phyloP scores from a whole-genome alignment of 306 rosid genomes.

The Benincasa hispida region DNA sequence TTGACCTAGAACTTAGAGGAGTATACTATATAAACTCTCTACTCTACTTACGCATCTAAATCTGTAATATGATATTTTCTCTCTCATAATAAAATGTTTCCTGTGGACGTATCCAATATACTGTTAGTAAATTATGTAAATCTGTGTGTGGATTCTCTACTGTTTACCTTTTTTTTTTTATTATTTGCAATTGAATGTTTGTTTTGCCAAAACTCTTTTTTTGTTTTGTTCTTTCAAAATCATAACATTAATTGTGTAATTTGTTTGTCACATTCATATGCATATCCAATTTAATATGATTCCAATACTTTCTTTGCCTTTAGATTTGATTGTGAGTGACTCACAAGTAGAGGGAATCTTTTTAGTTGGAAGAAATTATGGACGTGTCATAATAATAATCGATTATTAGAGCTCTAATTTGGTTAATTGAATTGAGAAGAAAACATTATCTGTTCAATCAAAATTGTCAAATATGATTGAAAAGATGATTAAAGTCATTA shows the following conservation, averaged over 20 bases:
- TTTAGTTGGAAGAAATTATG: background rate
- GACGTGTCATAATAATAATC: background rate
- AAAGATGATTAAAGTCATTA: background rate
- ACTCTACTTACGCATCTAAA: no score
- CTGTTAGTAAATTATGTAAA: no score
- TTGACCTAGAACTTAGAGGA: no score
- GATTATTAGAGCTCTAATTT: background rate
- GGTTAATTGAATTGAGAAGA: background rate
- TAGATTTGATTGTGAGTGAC: background rate
- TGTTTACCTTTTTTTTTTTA: no score
- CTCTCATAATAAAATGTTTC: no score
- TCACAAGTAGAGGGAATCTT: background rate
- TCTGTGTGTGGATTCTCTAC: no score
- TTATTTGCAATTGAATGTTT: background rate
- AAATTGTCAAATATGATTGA: background rate
- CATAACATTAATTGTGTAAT: background rate
- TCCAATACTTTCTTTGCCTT: slow-evolving; percentile 1
- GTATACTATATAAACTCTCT: no score
- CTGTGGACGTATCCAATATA: no score
- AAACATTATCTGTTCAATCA: background rate
- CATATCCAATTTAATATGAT: background rate
- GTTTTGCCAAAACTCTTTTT: background rate
- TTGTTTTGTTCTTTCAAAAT: background rate
- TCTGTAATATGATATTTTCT: no score
- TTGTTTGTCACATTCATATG: background rate